Evolutionary conservation across 2,329 filamentous ascomycete species (phyloP).

Genomic region (Hymenoscyphus repandus): DNA sequence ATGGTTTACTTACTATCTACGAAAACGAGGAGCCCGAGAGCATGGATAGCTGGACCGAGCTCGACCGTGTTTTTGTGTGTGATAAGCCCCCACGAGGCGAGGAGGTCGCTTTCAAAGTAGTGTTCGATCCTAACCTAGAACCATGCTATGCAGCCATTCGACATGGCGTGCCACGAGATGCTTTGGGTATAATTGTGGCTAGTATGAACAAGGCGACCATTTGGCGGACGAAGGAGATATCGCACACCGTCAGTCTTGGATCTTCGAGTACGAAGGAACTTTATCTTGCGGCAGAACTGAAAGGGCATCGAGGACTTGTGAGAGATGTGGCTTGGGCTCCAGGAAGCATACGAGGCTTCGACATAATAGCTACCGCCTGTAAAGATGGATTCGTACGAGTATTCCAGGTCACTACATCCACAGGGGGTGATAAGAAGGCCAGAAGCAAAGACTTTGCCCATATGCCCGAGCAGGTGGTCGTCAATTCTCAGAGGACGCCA

Average conservation of each 20-base stretch:
- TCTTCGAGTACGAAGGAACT: constrained; percentile 66
- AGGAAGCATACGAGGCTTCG: constrained; percentile 83
- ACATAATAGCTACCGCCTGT: constrained; percentile 85
- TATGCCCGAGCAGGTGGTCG: constrained; percentile 21
- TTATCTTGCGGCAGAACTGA: constrained; percentile 74
- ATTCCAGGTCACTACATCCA: constrained; percentile 69
- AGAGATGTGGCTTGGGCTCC: constrained; percentile 90
- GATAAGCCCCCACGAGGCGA: constrained; percentile 70
- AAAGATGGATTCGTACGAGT: constrained; percentile 88
- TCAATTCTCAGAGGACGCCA: constrained; percentile 21
- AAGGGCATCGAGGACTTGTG: constrained; percentile 69
- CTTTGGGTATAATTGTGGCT: constrained; percentile 76
- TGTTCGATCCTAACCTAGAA: constrained; percentile 83
- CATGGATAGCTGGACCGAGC: constrained; percentile 65
- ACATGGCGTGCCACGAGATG: constrained; percentile 75
- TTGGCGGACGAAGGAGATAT: constrained; percentile 66
- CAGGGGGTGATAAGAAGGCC: constrained; percentile 40
- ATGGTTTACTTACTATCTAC: constrained; percentile 73
- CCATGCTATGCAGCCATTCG: constrained; percentile 72
- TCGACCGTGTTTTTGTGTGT: constrained; percentile 74
- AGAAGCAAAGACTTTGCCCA: constrained; percentile 30
- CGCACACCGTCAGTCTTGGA: constrained; percentile 45
- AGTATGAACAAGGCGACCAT: constrained; percentile 79
- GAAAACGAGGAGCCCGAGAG: constrained; percentile 84
- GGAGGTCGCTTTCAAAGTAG: constrained; percentile 79